These are phyloP conservation scores for Musa beccarii DNA, from an alignment of 176 grass and related monocot genomes.

Conservation along the genomic window DNA sequence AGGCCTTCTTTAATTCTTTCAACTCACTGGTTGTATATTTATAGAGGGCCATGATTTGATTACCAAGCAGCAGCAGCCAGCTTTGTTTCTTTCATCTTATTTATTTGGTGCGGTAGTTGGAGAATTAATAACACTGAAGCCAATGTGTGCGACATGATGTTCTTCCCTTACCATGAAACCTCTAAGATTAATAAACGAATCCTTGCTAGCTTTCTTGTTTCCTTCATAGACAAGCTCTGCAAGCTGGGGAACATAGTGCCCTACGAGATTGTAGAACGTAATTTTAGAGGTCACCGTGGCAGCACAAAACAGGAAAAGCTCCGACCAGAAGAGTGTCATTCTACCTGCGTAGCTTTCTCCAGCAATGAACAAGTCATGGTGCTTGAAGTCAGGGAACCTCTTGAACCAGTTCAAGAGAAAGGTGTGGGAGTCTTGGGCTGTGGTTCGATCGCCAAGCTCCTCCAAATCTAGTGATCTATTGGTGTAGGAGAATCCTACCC, in stretches of 20 bases:
- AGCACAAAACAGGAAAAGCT: too few species aligned
- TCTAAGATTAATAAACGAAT: conserved; percentile 64
- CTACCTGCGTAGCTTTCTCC: conserved; percentile 95
- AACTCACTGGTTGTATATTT: background rate
- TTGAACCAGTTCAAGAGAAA: conserved; percentile 70
- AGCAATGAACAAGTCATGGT: conserved; percentile 67
- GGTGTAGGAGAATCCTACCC: conserved; percentile 92
- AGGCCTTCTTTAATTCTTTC: background rate
- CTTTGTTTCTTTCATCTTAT: conserved; percentile 1
- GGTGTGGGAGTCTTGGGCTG: conserved; percentile 57
- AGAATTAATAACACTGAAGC: conserved; percentile 7
- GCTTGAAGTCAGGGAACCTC: conserved; percentile 78
- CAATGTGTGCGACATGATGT: background rate
- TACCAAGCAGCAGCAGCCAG: background rate
- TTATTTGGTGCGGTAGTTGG: background rate
- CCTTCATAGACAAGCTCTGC: conserved; percentile 78
- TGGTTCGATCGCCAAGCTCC: conserved; percentile 60
- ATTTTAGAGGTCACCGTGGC: background rate
- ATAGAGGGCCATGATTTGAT: background rate
- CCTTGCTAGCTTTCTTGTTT: conserved; percentile 49
- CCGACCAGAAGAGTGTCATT: background rate
- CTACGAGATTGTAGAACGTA: conserved; percentile 22
- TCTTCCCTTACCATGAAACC: conserved; percentile 68
- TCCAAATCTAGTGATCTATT: conserved; percentile 57
- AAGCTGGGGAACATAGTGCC: conserved; percentile 94